Evolutionary conservation across 768 basidiomycete species (phyloP).

Genomic region (Filobasidium floriforme): DNA sequence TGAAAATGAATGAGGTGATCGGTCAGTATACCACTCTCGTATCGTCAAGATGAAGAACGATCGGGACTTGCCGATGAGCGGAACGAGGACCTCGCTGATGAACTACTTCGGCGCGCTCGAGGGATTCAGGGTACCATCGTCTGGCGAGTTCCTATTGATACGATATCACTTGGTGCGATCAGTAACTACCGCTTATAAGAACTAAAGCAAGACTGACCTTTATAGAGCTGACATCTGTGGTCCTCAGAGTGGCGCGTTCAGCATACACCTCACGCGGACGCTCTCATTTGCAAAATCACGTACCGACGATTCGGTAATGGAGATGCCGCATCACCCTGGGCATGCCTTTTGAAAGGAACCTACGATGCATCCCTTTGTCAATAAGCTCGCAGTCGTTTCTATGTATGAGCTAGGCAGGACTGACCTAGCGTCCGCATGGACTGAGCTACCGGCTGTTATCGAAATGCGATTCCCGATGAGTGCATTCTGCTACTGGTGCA

Average conservation of each 20-base stretch:
- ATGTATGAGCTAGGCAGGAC: too few species aligned
- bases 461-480: not conserved
- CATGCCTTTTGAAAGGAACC: slow-evolving; percentile 59
- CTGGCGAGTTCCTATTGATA: slow-evolving; percentile 39
- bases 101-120: slow-evolving; percentile 21
- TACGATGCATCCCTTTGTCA: slow-evolving; percentile 10
- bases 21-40: too few species aligned
- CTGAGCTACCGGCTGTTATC: slow-evolving; percentile 64
- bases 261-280: too few species aligned
- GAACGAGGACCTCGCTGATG: slow-evolving; percentile 24
- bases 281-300: slow-evolving; percentile 11
- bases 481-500: too few species aligned
- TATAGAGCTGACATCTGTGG: slow-evolving; percentile 39
- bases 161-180: not conserved
- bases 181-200: not conserved
- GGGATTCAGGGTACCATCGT: slow-evolving; percentile 41
- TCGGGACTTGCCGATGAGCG: slow-evolving; percentile 29
- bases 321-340: slow-evolving; percentile 61
- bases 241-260: not conserved
- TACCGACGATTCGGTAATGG: slow-evolving; percentile 46
- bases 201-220: slow-evolving; percentile 22
- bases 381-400: too few species aligned
- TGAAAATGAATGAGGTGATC: not conserved
- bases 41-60: too few species aligned
- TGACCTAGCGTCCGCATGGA: slow-evolving; percentile 62